These are phyloP conservation scores for Rhynchospora pubera DNA, from an alignment of 176 grass and related monocot species.

Conservation along the genomic window DNA sequence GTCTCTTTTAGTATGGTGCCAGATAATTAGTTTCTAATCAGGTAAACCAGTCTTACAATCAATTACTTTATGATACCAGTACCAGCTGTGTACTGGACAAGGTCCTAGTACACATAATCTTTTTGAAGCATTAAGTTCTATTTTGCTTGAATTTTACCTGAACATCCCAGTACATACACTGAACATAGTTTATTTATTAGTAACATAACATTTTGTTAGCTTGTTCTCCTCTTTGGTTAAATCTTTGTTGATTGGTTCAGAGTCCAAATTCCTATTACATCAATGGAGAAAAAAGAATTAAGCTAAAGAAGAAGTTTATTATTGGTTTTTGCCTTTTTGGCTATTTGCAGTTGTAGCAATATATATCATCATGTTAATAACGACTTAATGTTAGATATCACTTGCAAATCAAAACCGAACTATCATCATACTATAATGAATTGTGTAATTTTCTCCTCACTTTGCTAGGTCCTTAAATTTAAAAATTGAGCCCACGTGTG, in stretches of 20 bases:
- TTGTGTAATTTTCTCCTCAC: neutral
- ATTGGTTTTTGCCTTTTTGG: no score
- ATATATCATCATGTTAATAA: no score
- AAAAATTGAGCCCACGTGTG: no score
- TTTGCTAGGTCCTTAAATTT: neutral
- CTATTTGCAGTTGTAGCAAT: no score
- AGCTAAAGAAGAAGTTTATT: no score
- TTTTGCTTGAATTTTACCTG: neutral
- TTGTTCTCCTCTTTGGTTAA: neutral
- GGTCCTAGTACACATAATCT: neutral
- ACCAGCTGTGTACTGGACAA: neutral
- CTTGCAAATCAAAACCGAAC: neutral
- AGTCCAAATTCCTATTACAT: no score
- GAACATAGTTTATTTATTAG: neutral
- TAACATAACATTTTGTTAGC: no score
- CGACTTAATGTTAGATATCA: no score
- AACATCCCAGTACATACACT: neutral
- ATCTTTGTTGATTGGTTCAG: no score
- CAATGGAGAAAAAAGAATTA: no score
- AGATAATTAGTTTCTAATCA: neutral
- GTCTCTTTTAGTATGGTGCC: neutral
- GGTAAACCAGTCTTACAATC: neutral
- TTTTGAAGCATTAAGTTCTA: neutral
- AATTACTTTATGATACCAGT: neutral
- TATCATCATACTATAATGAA: neutral